Base-by-base conservation (phyloP, 768 basidiomycete species). In the Kondoa malvinella region DNA sequence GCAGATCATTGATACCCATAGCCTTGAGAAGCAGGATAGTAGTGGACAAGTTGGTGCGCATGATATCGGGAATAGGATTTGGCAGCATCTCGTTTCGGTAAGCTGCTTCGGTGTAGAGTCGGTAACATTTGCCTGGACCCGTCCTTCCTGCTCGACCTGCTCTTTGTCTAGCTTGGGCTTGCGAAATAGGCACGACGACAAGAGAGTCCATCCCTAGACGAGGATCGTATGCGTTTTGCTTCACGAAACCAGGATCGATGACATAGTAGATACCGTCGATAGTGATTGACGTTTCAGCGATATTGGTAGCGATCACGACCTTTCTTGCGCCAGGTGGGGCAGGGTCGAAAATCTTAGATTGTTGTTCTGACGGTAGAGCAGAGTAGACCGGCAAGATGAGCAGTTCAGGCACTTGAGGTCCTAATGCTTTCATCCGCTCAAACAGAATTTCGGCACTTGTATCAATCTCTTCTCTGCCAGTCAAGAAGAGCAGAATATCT, bases 241-340 rank as follows among this genome's bases (percentile, higher is more conserved):
- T 99, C 34, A 91, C 87, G 79, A 99, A 97, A 15, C 95, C 95
- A 1, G 95, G 94, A 75, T 99, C 95, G 70, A 99, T 86, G 73
- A 99, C 94, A 73, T 97, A 99, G 81, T 96, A 97, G 76, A 99
- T 95, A 32, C 92, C 95, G 34, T 92, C 91, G 74, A 97, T 99
- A 4, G 95, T 97, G 76, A 99, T 81, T 79, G 89, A 92, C 14
- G 95, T 97, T 80, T 99, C 95, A 1, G 95, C 95, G 66, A 96
- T 92, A 77, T 97, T 99, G 29, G 95, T 99, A n/a, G 95, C 94
- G 72, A 99, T 89, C 75, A 97, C 92, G 70, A 94, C 91, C 80
- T 99, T 99, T 69, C 95, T 88, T n/a, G 94, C 86, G 61, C 95
- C 95, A 21, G 92, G 92, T 3, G 95, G 95, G 0, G 95, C 90